Conservation (phyloP, 768 basidiomycete species). For the Leccinum incarnatum region DNA sequence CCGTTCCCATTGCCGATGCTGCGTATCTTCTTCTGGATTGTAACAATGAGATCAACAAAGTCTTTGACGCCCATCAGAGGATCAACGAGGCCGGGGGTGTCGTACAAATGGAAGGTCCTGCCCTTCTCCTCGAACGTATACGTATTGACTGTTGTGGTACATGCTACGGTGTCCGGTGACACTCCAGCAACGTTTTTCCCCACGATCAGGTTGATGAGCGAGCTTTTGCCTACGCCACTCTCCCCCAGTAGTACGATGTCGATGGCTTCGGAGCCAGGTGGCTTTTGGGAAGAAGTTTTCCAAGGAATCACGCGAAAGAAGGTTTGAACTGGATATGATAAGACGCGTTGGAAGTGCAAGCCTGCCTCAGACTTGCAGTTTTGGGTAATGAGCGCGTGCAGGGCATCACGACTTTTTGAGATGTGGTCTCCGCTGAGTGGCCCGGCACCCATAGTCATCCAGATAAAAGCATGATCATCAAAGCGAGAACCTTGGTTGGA, state of each 20-base stretch:
- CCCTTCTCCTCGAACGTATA: slow-evolving; percentile 27
- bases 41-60: slow-evolving; percentile 24
- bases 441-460: background rate
- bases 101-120: slow-evolving; percentile 26
- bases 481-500: slow-evolving; percentile 13
- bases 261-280: slow-evolving; percentile 4
- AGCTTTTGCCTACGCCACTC: slow-evolving; percentile 39
- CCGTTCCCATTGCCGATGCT: slow-evolving; percentile 28
- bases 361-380: slow-evolving; percentile 3
- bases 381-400: slow-evolving; percentile 16
- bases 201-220: slow-evolving; percentile 40
- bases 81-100: slow-evolving; percentile 35
- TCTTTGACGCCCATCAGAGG: slow-evolving; percentile 17
- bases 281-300: slow-evolving; percentile 4
- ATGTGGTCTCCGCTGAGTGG: slow-evolving; percentile 3
- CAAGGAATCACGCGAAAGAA: slow-evolving; percentile 4
- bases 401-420: slow-evolving; percentile 9
- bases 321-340: slow-evolving; percentile 14
- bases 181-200: slow-evolving; percentile 25
- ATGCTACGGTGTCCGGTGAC: slow-evolving; percentile 32
- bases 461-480: slow-evolving; percentile 18
- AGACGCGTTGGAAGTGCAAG: slow-evolving; percentile 8
- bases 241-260: slow-evolving; percentile 39
- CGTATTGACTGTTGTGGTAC: slow-evolving; percentile 27
- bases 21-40: slow-evolving; percentile 31